Evolutionary conservation across 805 yeast genomes (phyloP), one percentile per base, ranked within the genome.

Genomic region (Kodamaea hsintzibuensis): DNA sequence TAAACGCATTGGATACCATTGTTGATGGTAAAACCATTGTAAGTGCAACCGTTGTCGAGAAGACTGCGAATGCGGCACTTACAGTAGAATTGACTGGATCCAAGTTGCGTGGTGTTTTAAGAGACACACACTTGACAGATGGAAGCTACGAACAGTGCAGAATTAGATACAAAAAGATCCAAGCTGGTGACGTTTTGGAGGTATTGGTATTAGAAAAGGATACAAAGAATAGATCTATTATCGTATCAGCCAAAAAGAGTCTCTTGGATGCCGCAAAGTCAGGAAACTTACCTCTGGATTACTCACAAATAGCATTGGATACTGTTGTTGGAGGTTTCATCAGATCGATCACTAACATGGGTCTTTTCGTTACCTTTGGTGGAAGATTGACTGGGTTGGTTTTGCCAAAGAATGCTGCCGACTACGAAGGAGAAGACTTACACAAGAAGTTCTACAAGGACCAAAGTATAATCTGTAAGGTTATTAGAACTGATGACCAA

Each of bases 291-390:
- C 97, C 97, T 39, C 59, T 76, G 3, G 60, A 70, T 4, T 87
- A 83, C 62, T 75, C 77, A 14, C 96, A 89, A 42, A 75, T 91
- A 47, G 63, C 63, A 17, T 71, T 77, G 12, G 80, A 82, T 8
- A 72, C 73, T 19, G 62, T 74, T 27, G 69, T 89, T 50, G 79
- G 82, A 54, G 99, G 98, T 43, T 92, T 78, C 66, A 83, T 93
- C 40, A 87, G 84, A 60, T 85, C 91, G 16, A 82, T 87, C 16
- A 89, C 96, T n/a, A 80, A 79, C 45, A 79, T 80, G 65, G 98
- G 98, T 59, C 76, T 91, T 10, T 93, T 93, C 66, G 88, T 93
- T 54, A 82, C 86, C 0, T 93, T 93, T 70, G 90, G 86, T 53
- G 87, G 88, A 58, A 82, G 81, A 51, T 81, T 93, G 58, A 89